Percentiles rank a stretch among this genome's conserved stretches.
These are phyloP conservation scores for Malassezia obtusa DNA, from an alignment of 1,284 basidiomycete species.

Conservation along the genomic window DNA sequence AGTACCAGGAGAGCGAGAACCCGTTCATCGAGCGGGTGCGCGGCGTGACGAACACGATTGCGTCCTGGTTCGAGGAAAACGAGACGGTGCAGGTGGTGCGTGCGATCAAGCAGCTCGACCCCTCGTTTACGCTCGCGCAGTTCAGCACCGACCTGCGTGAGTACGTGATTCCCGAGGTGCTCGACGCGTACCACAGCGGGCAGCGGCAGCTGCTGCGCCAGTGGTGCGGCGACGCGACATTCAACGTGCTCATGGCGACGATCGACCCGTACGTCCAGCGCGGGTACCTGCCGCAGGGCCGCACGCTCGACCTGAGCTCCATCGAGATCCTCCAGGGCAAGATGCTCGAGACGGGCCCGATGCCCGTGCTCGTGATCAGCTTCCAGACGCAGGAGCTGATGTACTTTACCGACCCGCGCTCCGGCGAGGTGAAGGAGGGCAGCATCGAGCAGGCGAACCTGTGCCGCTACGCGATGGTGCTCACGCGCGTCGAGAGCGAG, in stretches of 20 bases:
- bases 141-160: slow-evolving; percentile 87
- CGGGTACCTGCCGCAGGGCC: slow-evolving; percentile 56
- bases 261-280: slow-evolving; percentile 87
- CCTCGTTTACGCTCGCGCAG: slow-evolving; percentile 69
- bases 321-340: slow-evolving; percentile 44
- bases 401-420: slow-evolving; percentile 79
- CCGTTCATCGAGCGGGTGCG: slow-evolving; percentile 73
- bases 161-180: slow-evolving; percentile 93
- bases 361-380: slow-evolving; percentile 85
- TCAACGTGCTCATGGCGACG: slow-evolving; percentile 88
- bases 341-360: slow-evolving; percentile 60
- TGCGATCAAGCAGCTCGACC: slow-evolving; percentile 76
- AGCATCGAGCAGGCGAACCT: slow-evolving; percentile 81
- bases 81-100: slow-evolving; percentile 89
- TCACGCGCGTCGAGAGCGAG: slow-evolving; percentile 65
- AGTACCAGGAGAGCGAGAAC: slow-evolving; percentile 86
- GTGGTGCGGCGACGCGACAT: slow-evolving; percentile 92
- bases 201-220: slow-evolving; percentile 72
- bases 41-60: slow-evolving; percentile 71
- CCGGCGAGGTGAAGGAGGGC: slow-evolving; percentile 73
- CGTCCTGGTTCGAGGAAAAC: slow-evolving; percentile 88
- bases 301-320: slow-evolving; percentile 36
- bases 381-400: slow-evolving; percentile 91
- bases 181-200: slow-evolving; percentile 85
- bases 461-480: slow-evolving; percentile 81